phyloP scores from a whole-genome alignment of 2,329 filamentous ascomycete species.

The Alternaria triticina region DNA sequence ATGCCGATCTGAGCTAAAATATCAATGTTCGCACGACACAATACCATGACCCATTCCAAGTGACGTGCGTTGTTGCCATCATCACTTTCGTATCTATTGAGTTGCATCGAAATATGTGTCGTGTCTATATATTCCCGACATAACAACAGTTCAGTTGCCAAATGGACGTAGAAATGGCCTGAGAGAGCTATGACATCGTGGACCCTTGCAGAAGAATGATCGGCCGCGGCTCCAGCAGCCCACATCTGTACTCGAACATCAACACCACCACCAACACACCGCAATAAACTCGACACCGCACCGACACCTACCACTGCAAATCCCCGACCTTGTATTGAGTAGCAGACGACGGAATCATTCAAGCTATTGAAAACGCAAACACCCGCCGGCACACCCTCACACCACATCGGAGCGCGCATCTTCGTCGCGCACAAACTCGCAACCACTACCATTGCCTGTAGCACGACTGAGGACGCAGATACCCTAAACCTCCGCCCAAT shows the following conservation, averaged over 20 bases:
- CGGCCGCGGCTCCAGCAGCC: slow-evolving; percentile 14
- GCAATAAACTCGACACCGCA: background rate
- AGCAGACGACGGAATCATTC: background rate
- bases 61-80: background rate
- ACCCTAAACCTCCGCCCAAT: background rate
- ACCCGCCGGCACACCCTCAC: background rate
- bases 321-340: background rate
- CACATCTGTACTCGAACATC: slow-evolving; percentile 3
- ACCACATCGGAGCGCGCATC: background rate
- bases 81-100: background rate
- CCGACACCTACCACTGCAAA: background rate
- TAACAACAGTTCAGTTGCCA: background rate
- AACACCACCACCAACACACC: background rate
- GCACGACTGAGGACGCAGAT: background rate
- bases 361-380: background rate
- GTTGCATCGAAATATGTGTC: background rate
- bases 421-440: background rate
- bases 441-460: background rate
- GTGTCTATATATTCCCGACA: background rate
- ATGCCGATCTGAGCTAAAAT: slow-evolving; percentile 10
- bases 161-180: background rate
- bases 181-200: slow-evolving; percentile 15
- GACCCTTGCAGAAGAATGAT: slow-evolving; percentile 19
- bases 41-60: background rate
- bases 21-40: background rate